phyloP scores from a whole-genome alignment of 2,329 filamentous ascomycete species.

The Coleophoma eucalyptorum region DNA sequence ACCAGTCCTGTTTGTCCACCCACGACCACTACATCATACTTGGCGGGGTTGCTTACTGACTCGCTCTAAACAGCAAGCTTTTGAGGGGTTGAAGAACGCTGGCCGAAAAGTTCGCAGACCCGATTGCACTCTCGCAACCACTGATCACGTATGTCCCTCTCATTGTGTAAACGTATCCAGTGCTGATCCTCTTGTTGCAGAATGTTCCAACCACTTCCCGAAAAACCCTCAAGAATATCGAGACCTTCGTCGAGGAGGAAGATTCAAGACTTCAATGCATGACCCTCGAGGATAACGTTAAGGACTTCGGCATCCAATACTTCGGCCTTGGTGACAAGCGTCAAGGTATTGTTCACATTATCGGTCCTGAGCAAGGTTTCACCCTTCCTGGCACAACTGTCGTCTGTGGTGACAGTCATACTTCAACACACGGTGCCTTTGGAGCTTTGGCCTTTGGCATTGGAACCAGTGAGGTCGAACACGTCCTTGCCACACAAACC shows the following conservation, averaged over 20 bases:
- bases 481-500: constrained; percentile 94
- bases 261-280: constrained; percentile 92
- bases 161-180: neutral
- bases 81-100: constrained; percentile 90
- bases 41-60: constrained; percentile 13
- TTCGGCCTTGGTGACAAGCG: constrained; percentile 95
- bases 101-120: constrained; percentile 84
- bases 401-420: constrained; percentile 97
- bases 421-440: constrained; percentile 95
- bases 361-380: constrained; percentile 97
- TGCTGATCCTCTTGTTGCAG: constrained; percentile 36
- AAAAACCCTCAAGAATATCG: constrained; percentile 91
- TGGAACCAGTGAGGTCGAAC: constrained; percentile 96
- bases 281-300: constrained; percentile 95
- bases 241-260: constrained; percentile 89
- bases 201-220: constrained; percentile 91
- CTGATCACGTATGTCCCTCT: constrained; percentile 75
- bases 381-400: constrained; percentile 95
- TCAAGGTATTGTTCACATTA: constrained; percentile 97
- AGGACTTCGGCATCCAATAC: constrained; percentile 93
- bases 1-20: constrained; percentile 79
- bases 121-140: constrained; percentile 94
- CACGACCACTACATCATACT: neutral
- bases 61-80: constrained; percentile 69
- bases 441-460: constrained; percentile 95